Evolutionary conservation across 2,329 filamentous ascomycete genomes (phyloP).

Genomic region (Gyromitra esculenta): DNA sequence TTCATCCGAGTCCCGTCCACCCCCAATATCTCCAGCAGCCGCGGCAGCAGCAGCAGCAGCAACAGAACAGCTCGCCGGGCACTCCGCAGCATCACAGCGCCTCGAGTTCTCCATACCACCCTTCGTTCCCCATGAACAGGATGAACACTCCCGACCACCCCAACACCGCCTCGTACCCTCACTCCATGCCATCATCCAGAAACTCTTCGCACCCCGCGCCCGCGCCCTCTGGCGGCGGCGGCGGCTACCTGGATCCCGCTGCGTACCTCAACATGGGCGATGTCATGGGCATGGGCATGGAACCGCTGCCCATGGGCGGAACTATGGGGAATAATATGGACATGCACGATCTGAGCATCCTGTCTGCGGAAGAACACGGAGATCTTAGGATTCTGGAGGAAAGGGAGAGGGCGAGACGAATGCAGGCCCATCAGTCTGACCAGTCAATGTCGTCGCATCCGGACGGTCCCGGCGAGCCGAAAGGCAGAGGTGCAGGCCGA

Average conservation of each 20-base stretch:
- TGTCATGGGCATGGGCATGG: slow-evolving; percentile 53
- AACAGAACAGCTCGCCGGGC: slow-evolving; percentile 48
- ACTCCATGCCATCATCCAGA: slow-evolving; percentile 47
- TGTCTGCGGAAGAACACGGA: slow-evolving; percentile 53
- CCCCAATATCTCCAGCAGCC: slow-evolving; percentile 50
- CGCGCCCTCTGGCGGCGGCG: slow-evolving; percentile 11
- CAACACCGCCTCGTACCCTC: slow-evolving; percentile 38
- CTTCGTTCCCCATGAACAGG: slow-evolving; percentile 47
- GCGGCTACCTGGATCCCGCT: slow-evolving; percentile 40
- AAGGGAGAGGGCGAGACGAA: slow-evolving; percentile 42
- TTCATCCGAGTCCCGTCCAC: slow-evolving; percentile 50
- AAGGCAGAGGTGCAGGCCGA: slow-evolving; percentile 45
- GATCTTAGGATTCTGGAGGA: slow-evolving; percentile 51
- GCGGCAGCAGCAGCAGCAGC: slow-evolving; percentile 42
- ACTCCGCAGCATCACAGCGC: slow-evolving; percentile 51
- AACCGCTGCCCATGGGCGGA: slow-evolving; percentile 47
- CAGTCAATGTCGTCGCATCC: slow-evolving; percentile 37
- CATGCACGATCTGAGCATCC: slow-evolving; percentile 54
- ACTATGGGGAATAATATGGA: slow-evolving; percentile 47
- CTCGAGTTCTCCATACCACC: slow-evolving; percentile 45
- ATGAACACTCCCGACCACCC: slow-evolving; percentile 46
- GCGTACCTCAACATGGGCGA: slow-evolving; percentile 49
- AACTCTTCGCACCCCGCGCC: slow-evolving; percentile 50
- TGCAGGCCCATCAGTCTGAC: slow-evolving; percentile 37
- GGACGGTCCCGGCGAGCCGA: slow-evolving; percentile 32